Evolutionary conservation across 768 basidiomycete genomes (phyloP), one percentile per base, ranked within the genome.

Genomic region (Kwoniella sp.): DNA sequence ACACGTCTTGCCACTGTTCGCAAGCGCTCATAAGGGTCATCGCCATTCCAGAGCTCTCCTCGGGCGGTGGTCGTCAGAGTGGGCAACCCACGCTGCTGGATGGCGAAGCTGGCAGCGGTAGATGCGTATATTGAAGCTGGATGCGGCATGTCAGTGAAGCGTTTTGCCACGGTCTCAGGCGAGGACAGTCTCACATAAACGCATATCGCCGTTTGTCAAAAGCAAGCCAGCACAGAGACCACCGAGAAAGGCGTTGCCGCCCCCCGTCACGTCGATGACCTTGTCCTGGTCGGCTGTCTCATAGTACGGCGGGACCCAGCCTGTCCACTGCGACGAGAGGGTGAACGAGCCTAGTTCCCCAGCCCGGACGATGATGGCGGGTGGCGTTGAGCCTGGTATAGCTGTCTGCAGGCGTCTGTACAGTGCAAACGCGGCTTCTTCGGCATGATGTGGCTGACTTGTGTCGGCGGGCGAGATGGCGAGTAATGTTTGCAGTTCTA

Each of bases 161-260:
- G n/a, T n/a, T n/a, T n/a, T n/a, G n/a, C n/a, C n/a, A n/a, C n/a
- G n/a, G n/a, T n/a, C n/a, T n/a, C n/a, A n/a, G n/a, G n/a, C n/a
- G n/a, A n/a, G 41, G 41, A 40, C 39, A 40, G 11, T 38, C 62
- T 46, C 23, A 69, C 67, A 62, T 28, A 29, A 36, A 43, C 54
- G 22, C 15, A 56, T 52, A 50, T 70, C 55, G 2, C 53, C 68
- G 11, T 59, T 37, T 20, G 43, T 29, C 3, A 63, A 28, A 8
- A 65, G 26, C 34, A 70, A 32, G 2, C 69, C 69, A 31, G 65
- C 69, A 15, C 38, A 55, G 6, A 70, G 44, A 0, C 69, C 69
- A 29, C 69, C 69, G 33, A 70, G 25, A 31, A 62, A 70, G 4
- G 60, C 66, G 40, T 70, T 70, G 6, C 69, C 69, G 5, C 69